A percentile compares a stretch with the other conserved stretches of the same genome.
phyloP scores from a whole-genome alignment of 257 asterid genomes.

The Jacaranda mimosifolia region DNA sequence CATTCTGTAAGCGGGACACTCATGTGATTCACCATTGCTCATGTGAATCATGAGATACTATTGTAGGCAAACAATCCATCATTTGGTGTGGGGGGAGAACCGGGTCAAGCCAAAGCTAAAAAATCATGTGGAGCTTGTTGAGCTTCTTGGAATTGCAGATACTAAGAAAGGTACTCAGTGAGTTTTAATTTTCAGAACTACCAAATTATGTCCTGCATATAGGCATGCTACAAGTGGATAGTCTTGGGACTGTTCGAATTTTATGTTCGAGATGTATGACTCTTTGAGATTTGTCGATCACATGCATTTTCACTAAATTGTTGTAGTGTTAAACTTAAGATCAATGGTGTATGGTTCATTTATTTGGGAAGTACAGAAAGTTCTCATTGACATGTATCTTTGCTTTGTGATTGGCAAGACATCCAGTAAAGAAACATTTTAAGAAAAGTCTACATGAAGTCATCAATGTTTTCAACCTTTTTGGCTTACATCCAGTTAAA shows the following conservation, averaged over 20 bases:
- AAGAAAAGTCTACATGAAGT: too few species aligned
- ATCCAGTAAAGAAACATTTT: too few species aligned
- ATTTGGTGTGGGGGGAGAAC: constrained; percentile 84
- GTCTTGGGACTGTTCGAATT: constrained; percentile 3
- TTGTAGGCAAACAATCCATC: constrained; percentile 71
- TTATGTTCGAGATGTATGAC: not conserved
- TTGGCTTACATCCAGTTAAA: too few species aligned
- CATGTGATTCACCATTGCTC: not conserved
- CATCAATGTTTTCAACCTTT: too few species aligned
- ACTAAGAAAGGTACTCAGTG: constrained; percentile 59
- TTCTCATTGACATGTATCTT: too few species aligned
- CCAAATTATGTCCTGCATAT: too few species aligned
- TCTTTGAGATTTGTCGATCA: not conserved
- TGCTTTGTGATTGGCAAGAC: too few species aligned
- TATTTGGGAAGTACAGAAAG: too few species aligned
- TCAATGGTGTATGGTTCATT: too few species aligned
- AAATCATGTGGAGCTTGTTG: constrained; percentile 94
- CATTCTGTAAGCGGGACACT: not conserved
- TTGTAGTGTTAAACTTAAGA: too few species aligned
- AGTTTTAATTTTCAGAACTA: not conserved
- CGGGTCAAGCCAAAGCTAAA: constrained; percentile 75
- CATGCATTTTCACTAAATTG: too few species aligned
- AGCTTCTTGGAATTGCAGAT: constrained; percentile 95
- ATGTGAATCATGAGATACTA: constrained; percentile 25
- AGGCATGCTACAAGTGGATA: not conserved